These are phyloP conservation scores for Podospora conica DNA, from an alignment of 495 filamentous ascomycete genomes.

Conservation along the genomic window DNA sequence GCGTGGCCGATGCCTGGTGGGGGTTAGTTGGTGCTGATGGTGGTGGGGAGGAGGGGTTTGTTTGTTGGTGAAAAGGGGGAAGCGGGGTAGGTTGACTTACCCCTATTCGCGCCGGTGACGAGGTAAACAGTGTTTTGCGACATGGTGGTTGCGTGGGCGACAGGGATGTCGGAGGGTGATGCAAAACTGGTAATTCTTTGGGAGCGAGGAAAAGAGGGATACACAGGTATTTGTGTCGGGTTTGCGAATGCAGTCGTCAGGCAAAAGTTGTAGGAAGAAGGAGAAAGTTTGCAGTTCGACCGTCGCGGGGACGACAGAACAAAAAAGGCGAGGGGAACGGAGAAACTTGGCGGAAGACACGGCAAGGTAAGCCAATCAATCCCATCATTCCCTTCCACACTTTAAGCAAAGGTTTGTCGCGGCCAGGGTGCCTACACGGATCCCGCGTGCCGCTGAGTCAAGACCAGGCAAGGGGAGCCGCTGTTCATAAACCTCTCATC, in stretches of 20 bases:
- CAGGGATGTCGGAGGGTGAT: background rate
- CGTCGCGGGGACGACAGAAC: background rate
- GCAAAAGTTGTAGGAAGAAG: background rate
- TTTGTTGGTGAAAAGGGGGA: background rate
- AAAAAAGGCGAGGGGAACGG: background rate
- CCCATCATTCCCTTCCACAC: background rate
- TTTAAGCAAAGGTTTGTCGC: background rate
- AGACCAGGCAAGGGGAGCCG: background rate
- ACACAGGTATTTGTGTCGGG: background rate
- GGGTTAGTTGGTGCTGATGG: background rate
- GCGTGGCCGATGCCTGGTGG: slow-evolving; percentile 42
- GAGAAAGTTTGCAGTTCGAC: background rate
- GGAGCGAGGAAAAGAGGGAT: background rate
- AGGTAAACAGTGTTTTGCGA: slow-evolving; percentile 29
- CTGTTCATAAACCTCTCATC: background rate
- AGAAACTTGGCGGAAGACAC: background rate
- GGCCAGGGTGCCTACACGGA: background rate
- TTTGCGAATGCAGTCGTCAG: background rate
- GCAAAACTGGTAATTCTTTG: background rate
- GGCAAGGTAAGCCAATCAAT: slow-evolving; percentile 10
- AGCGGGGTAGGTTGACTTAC: slow-evolving; percentile 1
- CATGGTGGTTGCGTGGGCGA: slow-evolving; percentile 2
- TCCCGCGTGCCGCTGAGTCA: background rate
- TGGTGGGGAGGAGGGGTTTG: background rate
- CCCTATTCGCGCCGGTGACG: slow-evolving; percentile 39